phyloP scores from a whole-genome alignment of 495 filamentous ascomycete genomes.

The Xylaria castorea region DNA sequence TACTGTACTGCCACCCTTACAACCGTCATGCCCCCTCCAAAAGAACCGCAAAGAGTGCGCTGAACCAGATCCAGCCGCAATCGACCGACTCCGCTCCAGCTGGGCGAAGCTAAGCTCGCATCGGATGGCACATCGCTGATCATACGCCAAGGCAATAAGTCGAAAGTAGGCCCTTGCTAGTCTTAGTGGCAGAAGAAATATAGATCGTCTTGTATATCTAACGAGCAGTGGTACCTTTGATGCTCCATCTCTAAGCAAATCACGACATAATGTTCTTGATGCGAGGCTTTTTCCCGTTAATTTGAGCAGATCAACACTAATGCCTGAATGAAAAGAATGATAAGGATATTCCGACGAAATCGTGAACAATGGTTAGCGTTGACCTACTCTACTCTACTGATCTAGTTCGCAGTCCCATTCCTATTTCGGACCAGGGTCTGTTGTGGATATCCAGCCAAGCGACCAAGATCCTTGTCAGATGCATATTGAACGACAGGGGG shows the following conservation, averaged over 20 bases:
- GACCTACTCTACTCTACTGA: neutral
- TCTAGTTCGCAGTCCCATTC: neutral
- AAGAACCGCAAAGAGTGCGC: conserved; percentile 14
- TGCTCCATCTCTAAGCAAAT: neutral
- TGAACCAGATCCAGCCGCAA: conserved; percentile 31
- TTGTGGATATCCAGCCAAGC: conserved; percentile 38
- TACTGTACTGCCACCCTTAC: neutral
- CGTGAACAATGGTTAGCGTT: neutral
- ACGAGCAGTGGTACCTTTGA: neutral
- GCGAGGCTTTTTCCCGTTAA: neutral
- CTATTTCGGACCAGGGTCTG: conserved; percentile 24
- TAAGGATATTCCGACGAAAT: conserved; percentile 1
- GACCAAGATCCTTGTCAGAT: conserved; percentile 39
- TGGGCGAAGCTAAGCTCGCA: conserved; percentile 32
- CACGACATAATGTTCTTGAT: neutral
- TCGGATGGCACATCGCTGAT: conserved; percentile 35
- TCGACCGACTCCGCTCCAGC: conserved; percentile 31
- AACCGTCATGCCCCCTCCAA: conserved; percentile 3
- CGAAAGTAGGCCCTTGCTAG: conserved; percentile 19
- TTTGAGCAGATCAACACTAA: neutral
- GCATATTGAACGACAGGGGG: conserved; percentile 30
- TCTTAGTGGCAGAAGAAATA: conserved; percentile 26
- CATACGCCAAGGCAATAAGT: conserved; percentile 41
- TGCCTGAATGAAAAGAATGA: neutral
- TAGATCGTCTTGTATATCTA: conserved; percentile 19